Percentiles rank a stretch among this genome's conserved stretches.
Evolutionary conservation across 2,329 filamentous ascomycete genomes (phyloP).

Genomic region (Fusarium citri): DNA sequence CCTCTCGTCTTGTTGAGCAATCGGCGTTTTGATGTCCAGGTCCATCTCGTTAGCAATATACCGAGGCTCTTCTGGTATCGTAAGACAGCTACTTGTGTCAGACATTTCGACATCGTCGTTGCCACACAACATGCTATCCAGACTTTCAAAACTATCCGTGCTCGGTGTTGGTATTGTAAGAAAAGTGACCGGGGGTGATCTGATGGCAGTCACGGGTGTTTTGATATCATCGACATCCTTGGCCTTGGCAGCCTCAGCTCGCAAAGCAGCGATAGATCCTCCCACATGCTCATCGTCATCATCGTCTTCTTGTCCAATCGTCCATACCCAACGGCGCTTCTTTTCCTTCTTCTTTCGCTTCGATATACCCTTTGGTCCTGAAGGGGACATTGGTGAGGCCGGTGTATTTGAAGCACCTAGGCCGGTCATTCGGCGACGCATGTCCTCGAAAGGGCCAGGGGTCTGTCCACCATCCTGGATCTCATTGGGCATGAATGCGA

Average conservation of each 20-base stretch:
- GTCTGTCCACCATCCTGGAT: slow-evolving; percentile 71
- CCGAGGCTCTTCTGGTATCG: slow-evolving; percentile 48
- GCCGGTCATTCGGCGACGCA: slow-evolving; percentile 67
- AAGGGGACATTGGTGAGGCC: slow-evolving; percentile 56
- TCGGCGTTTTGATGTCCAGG: slow-evolving; percentile 56
- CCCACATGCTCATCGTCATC: slow-evolving; percentile 58
- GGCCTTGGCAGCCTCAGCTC: slow-evolving; percentile 47
- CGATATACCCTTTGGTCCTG: slow-evolving; percentile 58
- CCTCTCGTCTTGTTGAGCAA: slow-evolving; percentile 37
- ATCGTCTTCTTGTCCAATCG: slow-evolving; percentile 67
- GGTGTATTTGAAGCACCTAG: slow-evolving; percentile 50
- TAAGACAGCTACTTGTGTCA: slow-evolving; percentile 56
- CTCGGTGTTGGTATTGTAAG: slow-evolving; percentile 56
- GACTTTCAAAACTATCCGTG: slow-evolving; percentile 52
- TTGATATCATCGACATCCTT: slow-evolving; percentile 32
- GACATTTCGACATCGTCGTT: slow-evolving; percentile 62
- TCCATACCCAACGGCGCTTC: slow-evolving; percentile 75
- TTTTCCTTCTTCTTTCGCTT: slow-evolving; percentile 68
- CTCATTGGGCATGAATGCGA: slow-evolving; percentile 65
- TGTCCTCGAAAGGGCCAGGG: slow-evolving; percentile 72
- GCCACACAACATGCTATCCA: slow-evolving; percentile 22
- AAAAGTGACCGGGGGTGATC: slow-evolving; percentile 27
- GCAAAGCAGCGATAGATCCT: slow-evolving; percentile 57
- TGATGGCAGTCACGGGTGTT: slow-evolving; percentile 43
- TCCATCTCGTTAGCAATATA: slow-evolving; percentile 49